phyloP scores from a whole-genome alignment of 2,329 filamentous ascomycete species.

The Pyrenochaeta sp. region DNA sequence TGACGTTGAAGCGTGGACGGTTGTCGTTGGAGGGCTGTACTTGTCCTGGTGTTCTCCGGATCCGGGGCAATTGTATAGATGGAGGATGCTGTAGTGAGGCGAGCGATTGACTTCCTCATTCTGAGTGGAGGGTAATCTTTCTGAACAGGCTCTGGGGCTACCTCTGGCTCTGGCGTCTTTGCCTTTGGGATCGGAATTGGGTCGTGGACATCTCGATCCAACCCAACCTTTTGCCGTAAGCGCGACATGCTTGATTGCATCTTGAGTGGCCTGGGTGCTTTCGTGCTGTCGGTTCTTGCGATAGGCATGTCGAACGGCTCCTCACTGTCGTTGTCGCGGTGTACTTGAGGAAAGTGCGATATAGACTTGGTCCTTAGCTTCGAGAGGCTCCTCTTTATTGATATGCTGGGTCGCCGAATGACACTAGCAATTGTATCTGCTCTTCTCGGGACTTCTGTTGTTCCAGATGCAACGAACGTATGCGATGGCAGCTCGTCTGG shows the following conservation, averaged over 20 bases:
- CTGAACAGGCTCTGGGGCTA: not conserved
- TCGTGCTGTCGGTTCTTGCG: slow-evolving; percentile 7
- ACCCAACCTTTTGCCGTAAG: slow-evolving; percentile 22
- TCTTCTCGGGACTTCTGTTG: slow-evolving; percentile 33
- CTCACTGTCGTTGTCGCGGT: slow-evolving; percentile 7
- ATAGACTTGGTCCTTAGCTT: slow-evolving; percentile 25
- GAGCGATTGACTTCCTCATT: slow-evolving; percentile 1
- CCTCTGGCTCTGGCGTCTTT: slow-evolving; percentile 1
- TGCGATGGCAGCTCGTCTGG: slow-evolving; percentile 38
- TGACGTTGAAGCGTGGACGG: not conserved
- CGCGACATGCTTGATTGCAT: slow-evolving; percentile 28
- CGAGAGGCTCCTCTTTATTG: slow-evolving; percentile 35
- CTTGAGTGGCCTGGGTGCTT: slow-evolving; percentile 8
- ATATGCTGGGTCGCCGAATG: slow-evolving; percentile 34
- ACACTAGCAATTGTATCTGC: slow-evolving; percentile 35
- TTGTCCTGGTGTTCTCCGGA: not conserved
- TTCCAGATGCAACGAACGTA: slow-evolving; percentile 30
- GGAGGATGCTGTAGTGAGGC: slow-evolving; percentile 11
- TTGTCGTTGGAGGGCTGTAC: not conserved
- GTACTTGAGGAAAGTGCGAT: slow-evolving; percentile 22
- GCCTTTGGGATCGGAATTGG: not conserved
- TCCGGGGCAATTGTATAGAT: slow-evolving; percentile 7
- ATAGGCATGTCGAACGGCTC: slow-evolving; percentile 3
- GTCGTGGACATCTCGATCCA: slow-evolving; percentile 14
- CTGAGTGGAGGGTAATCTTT: slow-evolving; percentile 6